phyloP scores from a whole-genome alignment of 495 filamentous ascomycete species.

The Collariella sp. region DNA sequence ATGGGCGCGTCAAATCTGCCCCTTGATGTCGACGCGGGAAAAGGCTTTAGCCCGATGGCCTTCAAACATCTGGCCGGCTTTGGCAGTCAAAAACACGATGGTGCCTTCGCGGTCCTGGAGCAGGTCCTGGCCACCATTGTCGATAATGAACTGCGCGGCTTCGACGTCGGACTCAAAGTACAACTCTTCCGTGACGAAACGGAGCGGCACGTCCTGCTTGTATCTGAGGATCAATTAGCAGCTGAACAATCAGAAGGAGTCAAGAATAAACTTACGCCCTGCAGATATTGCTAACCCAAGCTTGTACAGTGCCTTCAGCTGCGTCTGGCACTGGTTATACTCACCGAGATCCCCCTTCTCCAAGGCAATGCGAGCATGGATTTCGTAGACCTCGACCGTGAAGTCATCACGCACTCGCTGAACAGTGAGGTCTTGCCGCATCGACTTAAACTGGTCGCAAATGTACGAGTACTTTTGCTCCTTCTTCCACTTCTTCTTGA shows the following conservation, averaged over 20 bases:
- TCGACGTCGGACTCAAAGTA: slow-evolving; percentile 90
- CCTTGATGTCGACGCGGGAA: slow-evolving; percentile 87
- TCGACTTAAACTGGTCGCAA: slow-evolving; percentile 98
- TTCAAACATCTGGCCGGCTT: slow-evolving; percentile 68
- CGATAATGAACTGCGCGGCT: slow-evolving; percentile 78
- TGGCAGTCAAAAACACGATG: slow-evolving; percentile 66
- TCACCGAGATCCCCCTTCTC: slow-evolving; percentile 99
- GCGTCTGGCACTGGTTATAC: slow-evolving; percentile 99
- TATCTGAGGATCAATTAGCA: slow-evolving; percentile 55
- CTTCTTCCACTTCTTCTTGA: slow-evolving; percentile 90
- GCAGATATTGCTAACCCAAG: slow-evolving; percentile 78
- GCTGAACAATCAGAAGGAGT: neutral
- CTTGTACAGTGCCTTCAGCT: slow-evolving; percentile 82
- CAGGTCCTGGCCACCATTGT: slow-evolving; percentile 63
- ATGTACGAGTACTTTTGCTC: slow-evolving; percentile 95
- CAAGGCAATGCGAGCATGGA: slow-evolving; percentile 92
- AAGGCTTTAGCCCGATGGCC: slow-evolving; percentile 60
- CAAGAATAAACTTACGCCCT: slow-evolving; percentile 65
- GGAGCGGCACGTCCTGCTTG: slow-evolving; percentile 77
- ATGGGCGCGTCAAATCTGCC: slow-evolving; percentile 63
- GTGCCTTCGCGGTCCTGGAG: slow-evolving; percentile 67
- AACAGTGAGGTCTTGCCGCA: slow-evolving; percentile 96
- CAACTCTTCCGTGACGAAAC: slow-evolving; percentile 91
- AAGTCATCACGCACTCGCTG: slow-evolving; percentile 95
- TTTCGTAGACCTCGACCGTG: slow-evolving; percentile 92